These are phyloP conservation scores for Cyberlindnera meyerae DNA, from an alignment of 805 yeast species.

Conservation along the genomic window DNA sequence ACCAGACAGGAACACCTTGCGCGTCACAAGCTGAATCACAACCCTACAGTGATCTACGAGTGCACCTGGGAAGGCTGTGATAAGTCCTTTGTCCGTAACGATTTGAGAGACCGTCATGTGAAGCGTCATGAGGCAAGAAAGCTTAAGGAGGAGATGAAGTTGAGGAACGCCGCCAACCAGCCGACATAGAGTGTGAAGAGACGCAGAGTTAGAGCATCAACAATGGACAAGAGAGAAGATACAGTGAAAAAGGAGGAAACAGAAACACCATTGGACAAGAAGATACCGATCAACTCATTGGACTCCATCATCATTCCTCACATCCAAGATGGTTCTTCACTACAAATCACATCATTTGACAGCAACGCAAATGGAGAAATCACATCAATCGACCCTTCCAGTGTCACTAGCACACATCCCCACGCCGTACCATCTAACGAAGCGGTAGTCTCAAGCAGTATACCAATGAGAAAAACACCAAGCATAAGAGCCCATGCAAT, in stretches of 20 bases:
- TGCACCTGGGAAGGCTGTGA: constrained; percentile 48
- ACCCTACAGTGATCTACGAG: constrained; percentile 47
- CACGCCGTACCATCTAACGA: too few species aligned
- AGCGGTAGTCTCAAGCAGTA: too few species aligned
- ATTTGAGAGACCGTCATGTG: constrained; percentile 43
- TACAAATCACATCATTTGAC: constrained; percentile 22
- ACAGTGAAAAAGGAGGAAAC: too few species aligned
- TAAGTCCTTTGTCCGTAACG: constrained; percentile 60
- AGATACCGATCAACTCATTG: constrained; percentile 21
- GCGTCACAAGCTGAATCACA: constrained; percentile 59
- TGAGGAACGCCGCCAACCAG: constrained; percentile 10
- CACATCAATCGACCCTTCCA: too few species aligned
- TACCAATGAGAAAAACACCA: too few species aligned
- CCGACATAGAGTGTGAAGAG: constrained; percentile 1
- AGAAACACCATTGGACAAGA: constrained; percentile 4
- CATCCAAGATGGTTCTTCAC: constrained; percentile 19
- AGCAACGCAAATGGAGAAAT: constrained; percentile 7
- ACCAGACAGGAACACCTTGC: constrained; percentile 60
- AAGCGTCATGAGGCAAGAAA: constrained; percentile 36
- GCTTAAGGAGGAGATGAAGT: constrained; percentile 25
- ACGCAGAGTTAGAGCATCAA: too few species aligned
- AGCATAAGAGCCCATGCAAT: too few species aligned
- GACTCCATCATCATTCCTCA: constrained; percentile 27
- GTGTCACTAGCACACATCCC: too few species aligned
- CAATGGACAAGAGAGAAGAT: neutral